These are phyloP conservation scores for Emmonsiellopsis sp. DNA, from an alignment of 2,329 filamentous ascomycete genomes.

Conservation along the genomic window DNA sequence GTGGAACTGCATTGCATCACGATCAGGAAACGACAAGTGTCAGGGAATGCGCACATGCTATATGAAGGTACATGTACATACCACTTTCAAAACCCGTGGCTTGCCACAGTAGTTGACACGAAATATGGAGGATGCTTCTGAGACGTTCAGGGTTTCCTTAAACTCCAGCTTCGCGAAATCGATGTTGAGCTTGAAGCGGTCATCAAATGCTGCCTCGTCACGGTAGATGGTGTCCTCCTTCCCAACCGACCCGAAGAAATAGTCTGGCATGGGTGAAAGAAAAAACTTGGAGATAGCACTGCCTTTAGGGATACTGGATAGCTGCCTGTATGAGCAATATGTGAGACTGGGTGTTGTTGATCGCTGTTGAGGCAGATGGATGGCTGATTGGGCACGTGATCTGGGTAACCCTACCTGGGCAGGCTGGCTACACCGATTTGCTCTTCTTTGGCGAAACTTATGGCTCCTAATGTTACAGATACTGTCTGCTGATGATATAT, in stretches of 20 bases:
- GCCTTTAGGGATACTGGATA: neutral
- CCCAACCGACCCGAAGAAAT: neutral
- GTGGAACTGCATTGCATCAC: conserved; percentile 3
- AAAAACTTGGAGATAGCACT: neutral
- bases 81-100: conserved; percentile 6
- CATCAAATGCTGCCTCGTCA: conserved; percentile 3
- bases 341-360: neutral
- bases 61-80: conserved; percentile 5
- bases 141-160: conserved; percentile 1
- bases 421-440: no score
- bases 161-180: conserved; percentile 3
- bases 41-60: neutral
- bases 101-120: conserved; percentile 4
- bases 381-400: no score
- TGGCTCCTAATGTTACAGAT: no score
- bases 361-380: neutral
- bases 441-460: no score
- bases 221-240: neutral
- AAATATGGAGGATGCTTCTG: conserved; percentile 6
- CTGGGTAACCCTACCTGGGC: no score
- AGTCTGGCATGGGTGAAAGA: conserved; percentile 2
- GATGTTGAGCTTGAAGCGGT: conserved; percentile 4
- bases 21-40: neutral
- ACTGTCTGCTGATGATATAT: no score
- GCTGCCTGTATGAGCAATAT: neutral